Conservation (phyloP, 768 basidiomycete genomes). For the Arthromyces matolae region DNA sequence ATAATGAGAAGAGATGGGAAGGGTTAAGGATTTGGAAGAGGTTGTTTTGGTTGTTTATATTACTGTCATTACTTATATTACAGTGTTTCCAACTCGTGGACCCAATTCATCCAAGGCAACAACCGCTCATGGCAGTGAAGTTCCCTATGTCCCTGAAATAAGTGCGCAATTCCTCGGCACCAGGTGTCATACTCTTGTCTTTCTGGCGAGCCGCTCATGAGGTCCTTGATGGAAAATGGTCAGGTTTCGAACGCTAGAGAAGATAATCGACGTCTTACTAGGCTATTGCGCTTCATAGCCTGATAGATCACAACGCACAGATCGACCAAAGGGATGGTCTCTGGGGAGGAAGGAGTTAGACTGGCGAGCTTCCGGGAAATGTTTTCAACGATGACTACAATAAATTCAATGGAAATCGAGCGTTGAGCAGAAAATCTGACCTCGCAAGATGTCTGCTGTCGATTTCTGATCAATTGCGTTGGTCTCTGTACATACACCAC, state of each 20-base stretch:
- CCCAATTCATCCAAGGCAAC: slow-evolving; percentile 29
- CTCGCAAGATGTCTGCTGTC: slow-evolving; percentile 11
- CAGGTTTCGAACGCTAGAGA: not conserved
- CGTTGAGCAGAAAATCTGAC: slow-evolving; percentile 1
- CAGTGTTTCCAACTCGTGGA: slow-evolving; percentile 11
- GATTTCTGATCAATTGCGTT: slow-evolving; percentile 14
- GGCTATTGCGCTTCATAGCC: slow-evolving; percentile 45
- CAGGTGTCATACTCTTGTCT: slow-evolving; percentile 28
- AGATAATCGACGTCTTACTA: slow-evolving; percentile 28
- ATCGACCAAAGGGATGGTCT: slow-evolving; percentile 34
- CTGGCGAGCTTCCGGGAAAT: slow-evolving; percentile 31
- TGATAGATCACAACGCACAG: slow-evolving; percentile 45
- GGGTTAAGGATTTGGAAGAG: too few relatives aligned
- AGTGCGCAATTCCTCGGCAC: slow-evolving; percentile 29
- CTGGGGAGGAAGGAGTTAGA: slow-evolving; percentile 17
- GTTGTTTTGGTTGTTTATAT: too few relatives aligned
- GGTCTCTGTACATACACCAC: slow-evolving; percentile 3
- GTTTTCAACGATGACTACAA: slow-evolving; percentile 44
- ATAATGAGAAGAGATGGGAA: too few relatives aligned
- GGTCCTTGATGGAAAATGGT: slow-evolving; percentile 18
- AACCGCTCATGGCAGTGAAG: slow-evolving; percentile 30
- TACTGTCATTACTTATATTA: too few relatives aligned
- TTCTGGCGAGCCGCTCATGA: slow-evolving; percentile 8
- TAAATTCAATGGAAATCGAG: not conserved
- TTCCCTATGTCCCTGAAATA: slow-evolving; percentile 26